These are phyloP conservation scores for Eutrema salsugineum DNA, from an alignment of 441 rosid species.

Conservation along the genomic window DNA sequence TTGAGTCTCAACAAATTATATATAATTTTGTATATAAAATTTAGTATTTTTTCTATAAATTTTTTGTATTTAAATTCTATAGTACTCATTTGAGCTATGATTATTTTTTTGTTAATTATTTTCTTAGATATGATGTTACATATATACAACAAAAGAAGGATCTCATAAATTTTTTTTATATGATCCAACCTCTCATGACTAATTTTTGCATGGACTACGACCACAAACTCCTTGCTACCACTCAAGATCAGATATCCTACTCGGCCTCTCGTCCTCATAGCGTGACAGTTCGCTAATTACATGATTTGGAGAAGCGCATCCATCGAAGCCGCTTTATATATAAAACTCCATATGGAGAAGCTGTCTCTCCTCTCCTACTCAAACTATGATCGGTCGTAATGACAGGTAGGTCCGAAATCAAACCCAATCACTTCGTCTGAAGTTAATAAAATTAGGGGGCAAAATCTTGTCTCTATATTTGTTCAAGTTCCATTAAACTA, in stretches of 20 bases:
- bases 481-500: not conserved
- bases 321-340: not conserved
- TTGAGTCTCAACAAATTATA: no score
- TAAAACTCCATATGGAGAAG: not conserved
- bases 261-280: not conserved
- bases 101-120: not conserved
- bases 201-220: not conserved
- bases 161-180: not conserved
- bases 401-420: not conserved
- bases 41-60: not conserved
- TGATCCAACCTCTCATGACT: not conserved
- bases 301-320: not conserved
- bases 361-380: not conserved
- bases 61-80: not conserved
- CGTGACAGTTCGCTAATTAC: not conserved
- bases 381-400: not conserved
- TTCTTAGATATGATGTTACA: not conserved
- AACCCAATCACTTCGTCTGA: not conserved
- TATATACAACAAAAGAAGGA: not conserved
- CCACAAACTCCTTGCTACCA: not conserved
- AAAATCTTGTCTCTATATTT: not conserved
- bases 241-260: not conserved
- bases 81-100: not conserved
- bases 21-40: no score
- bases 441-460: not conserved